phyloP scores from a whole-genome alignment of 768 basidiomycete species.

The Boletus sp. region DNA sequence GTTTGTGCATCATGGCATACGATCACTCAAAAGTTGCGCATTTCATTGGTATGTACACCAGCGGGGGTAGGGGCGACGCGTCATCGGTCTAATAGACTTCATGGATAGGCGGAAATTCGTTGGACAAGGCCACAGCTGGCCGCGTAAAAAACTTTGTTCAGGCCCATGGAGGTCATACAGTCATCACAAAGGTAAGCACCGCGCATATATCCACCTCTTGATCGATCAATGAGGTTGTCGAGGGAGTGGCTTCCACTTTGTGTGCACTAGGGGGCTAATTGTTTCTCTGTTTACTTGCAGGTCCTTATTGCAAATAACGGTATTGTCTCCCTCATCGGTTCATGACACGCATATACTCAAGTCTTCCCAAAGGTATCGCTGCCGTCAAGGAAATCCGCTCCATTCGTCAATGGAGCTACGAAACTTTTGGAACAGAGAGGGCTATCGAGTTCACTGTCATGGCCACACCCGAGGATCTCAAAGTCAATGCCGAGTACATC shows the following conservation, averaged over 20 bases:
- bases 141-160: conserved; percentile 90
- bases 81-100: conserved; percentile 8
- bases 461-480: conserved; percentile 98
- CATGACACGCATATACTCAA: conserved; percentile 22
- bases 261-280: conserved; percentile 9
- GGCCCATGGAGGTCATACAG: conserved; percentile 90
- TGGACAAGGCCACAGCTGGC: conserved; percentile 79
- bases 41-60: conserved; percentile 51
- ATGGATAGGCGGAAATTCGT: conserved; percentile 82
- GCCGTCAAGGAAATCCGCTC: conserved; percentile 99
- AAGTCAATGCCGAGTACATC: conserved; percentile 99
- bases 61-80: conserved; percentile 2
- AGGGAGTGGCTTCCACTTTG: neutral
- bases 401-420: conserved; percentile 99
- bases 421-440: conserved; percentile 95
- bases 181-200: conserved; percentile 87
- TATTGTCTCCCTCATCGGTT: conserved; percentile 28
- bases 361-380: conserved; percentile 73
- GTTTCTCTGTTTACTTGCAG: conserved; percentile 38
- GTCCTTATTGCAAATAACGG: conserved; percentile 99
- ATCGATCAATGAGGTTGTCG: conserved; percentile 3
- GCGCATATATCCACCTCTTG: conserved; percentile 16
- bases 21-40: conserved; percentile 63
- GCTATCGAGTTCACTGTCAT: conserved; percentile 99
- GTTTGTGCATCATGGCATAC: conserved; percentile 32